A percentile compares a stretch with the other conserved stretches of the same genome.
These are phyloP conservation scores for Pseudopithomyces chartarum DNA, from an alignment of 2,329 filamentous ascomycete genomes.

Conservation along the genomic window DNA sequence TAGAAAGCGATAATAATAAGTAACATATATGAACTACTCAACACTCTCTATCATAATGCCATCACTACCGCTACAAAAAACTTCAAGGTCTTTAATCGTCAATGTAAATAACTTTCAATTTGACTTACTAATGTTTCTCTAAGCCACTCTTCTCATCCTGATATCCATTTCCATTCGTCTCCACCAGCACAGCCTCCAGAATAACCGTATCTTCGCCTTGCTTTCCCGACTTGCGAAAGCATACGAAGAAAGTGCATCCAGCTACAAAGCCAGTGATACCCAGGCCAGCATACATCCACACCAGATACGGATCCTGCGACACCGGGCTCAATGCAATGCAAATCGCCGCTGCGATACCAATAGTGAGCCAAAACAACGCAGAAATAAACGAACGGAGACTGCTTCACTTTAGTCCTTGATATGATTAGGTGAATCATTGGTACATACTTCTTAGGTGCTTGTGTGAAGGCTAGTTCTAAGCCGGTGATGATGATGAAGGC, in stretches of 20 bases:
- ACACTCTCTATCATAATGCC: too few species aligned
- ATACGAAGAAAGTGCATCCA: conserved; percentile 63
- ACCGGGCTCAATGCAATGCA: conserved; percentile 70
- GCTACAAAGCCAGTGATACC: conserved; percentile 67
- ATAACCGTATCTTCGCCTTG: neutral
- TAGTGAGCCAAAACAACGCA: conserved; percentile 61
- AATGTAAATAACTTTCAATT: too few species aligned
- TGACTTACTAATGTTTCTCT: too few species aligned
- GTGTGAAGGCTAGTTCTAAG: conserved; percentile 77
- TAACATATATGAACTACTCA: too few species aligned
- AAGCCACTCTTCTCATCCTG: too few species aligned
- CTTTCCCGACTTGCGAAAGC: conserved; percentile 41
- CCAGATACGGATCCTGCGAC: conserved; percentile 66
- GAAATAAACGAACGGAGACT: conserved; percentile 68
- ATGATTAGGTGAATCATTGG: too few species aligned
- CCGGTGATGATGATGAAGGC: conserved; percentile 65
- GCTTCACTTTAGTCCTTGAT: conserved; percentile 80
- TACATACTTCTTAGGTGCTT: conserved; percentile 68
- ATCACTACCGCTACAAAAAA: too few species aligned
- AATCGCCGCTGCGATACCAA: conserved; percentile 52
- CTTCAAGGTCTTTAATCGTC: too few species aligned
- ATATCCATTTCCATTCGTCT: neutral
- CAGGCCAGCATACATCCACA: conserved; percentile 73
- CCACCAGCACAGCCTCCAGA: neutral
- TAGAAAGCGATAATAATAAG: too few species aligned